Evolutionary conservation across 2,329 filamentous ascomycete genomes (phyloP).

Genomic region (Grosmannia clavigera): DNA sequence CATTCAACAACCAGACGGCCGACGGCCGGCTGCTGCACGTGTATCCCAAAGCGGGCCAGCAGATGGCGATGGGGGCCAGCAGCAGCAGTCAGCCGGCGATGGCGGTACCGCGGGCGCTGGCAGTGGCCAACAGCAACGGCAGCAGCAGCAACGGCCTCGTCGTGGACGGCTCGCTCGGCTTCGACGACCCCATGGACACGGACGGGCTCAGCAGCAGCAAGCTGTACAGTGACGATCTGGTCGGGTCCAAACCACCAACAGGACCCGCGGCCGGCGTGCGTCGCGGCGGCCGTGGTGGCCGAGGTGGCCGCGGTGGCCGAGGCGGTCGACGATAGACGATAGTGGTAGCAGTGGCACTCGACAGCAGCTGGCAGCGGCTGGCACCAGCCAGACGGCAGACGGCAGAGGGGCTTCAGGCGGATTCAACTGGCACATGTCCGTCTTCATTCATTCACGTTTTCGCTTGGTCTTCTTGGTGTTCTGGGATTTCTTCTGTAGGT

Average conservation of each 20-base stretch:
- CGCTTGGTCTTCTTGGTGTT: background rate
- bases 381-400: too few species aligned
- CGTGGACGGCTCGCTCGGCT: slow-evolving; percentile 42
- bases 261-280: background rate
- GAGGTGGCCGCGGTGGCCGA: background rate
- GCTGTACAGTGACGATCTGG: slow-evolving; percentile 38
- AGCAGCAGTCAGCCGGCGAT: slow-evolving; percentile 16
- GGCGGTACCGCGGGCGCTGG: slow-evolving; percentile 19
- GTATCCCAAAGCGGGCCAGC: slow-evolving; percentile 43
- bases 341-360: too few species aligned
- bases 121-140: slow-evolving; percentile 18
- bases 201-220: slow-evolving; percentile 17
- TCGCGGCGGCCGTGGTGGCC: slow-evolving; percentile 5
- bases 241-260: slow-evolving; percentile 4
- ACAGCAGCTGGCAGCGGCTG: background rate
- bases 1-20: slow-evolving; percentile 69
- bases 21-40: slow-evolving; percentile 64
- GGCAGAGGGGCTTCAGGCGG: background rate
- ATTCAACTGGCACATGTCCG: background rate
- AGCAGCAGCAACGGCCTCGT: slow-evolving; percentile 26
- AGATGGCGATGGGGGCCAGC: slow-evolving; percentile 18
- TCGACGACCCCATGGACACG: slow-evolving; percentile 34
- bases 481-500: background rate
- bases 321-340: background rate
- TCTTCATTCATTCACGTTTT: background rate